phyloP scores from a whole-genome alignment of 2,329 filamentous ascomycete species.

The Cladosporium sp. region DNA sequence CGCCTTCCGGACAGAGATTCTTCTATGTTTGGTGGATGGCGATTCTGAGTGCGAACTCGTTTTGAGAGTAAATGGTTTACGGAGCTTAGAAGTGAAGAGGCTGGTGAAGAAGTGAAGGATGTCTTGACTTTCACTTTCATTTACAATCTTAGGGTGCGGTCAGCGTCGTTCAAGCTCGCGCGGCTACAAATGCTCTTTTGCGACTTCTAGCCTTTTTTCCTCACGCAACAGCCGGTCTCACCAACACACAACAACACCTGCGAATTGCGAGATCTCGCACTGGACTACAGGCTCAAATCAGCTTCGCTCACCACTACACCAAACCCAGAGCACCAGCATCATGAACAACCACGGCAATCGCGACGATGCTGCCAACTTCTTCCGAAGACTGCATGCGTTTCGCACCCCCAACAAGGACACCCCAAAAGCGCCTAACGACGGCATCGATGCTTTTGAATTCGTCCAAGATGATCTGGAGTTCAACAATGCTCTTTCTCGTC shows the following conservation, averaged over 20 bases:
- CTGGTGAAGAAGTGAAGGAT: not conserved
- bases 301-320: not conserved
- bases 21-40: conserved; percentile 19
- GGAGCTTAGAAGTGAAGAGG: not conserved
- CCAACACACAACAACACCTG: not conserved
- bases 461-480: not conserved
- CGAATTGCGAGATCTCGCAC: not conserved
- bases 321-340: not conserved
- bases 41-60: not conserved
- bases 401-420: not conserved
- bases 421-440: not conserved
- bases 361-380: not conserved
- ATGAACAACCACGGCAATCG: not conserved
- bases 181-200: not conserved
- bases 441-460: not conserved
- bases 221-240: not conserved
- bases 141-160: not conserved
- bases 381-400: not conserved
- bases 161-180: not conserved
- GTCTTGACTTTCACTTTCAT: not conserved
- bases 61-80: not conserved
- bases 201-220: not conserved
- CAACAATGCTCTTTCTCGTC: too few species aligned
- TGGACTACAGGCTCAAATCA: not conserved
- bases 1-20: not conserved